phyloP scores from a whole-genome alignment of 1,284 basidiomycete species.

The Heterobasidion irregulare region DNA sequence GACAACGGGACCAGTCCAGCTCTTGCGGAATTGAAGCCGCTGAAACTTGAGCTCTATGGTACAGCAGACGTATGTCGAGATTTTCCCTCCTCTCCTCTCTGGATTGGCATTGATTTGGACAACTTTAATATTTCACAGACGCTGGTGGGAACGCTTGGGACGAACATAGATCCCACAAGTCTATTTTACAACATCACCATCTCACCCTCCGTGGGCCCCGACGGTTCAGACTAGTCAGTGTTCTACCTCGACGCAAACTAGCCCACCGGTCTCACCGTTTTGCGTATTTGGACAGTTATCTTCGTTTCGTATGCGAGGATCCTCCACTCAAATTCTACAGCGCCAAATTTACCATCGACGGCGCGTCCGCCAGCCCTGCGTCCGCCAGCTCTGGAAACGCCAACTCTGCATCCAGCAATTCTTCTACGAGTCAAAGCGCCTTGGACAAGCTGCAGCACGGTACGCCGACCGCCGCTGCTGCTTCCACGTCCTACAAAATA shows the following conservation, averaged over 20 bases:
- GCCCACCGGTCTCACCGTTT: background rate
- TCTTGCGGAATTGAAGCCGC: slow-evolving; percentile 27
- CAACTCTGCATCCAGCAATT: slow-evolving; percentile 12
- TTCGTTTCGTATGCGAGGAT: slow-evolving; percentile 21
- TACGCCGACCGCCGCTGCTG: background rate
- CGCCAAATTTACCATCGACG: slow-evolving; percentile 31
- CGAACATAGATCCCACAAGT: slow-evolving; percentile 23
- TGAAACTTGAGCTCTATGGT: slow-evolving; percentile 35
- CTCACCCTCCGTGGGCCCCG: slow-evolving; percentile 17
- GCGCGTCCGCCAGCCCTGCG: slow-evolving; percentile 23
- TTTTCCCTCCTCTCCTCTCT: background rate
- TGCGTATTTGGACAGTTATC: slow-evolving; percentile 14
- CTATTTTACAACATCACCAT: slow-evolving; percentile 19
- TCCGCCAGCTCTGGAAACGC: slow-evolving; percentile 17
- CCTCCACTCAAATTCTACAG: slow-evolving; percentile 20
- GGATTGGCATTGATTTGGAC: background rate
- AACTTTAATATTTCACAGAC: slow-evolving; percentile 16
- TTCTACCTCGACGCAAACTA: background rate
- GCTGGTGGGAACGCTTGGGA: slow-evolving; percentile 23
- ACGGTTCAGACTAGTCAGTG: slow-evolving; percentile 25
- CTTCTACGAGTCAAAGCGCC: background rate
- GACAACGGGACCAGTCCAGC: slow-evolving; percentile 33
- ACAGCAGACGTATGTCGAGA: slow-evolving; percentile 27
- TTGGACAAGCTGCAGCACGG: background rate
- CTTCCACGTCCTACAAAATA: background rate